Conservation (phyloP, 257 asterid genomes). For the Nicotiana otophora region DNA sequence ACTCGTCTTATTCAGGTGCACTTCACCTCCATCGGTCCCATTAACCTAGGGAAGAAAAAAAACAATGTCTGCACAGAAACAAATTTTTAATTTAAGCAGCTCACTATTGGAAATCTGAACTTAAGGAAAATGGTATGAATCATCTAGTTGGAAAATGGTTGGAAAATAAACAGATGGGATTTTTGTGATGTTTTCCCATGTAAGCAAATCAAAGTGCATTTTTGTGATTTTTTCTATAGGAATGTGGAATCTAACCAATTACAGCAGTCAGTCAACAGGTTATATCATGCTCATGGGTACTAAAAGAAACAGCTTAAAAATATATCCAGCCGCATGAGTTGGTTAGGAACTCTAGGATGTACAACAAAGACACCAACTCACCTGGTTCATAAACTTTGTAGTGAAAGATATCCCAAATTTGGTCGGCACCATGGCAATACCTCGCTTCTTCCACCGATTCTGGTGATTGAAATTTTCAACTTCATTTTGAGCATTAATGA, state of each 20-base stretch:
- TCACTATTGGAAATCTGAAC: neutral
- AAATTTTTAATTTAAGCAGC: neutral
- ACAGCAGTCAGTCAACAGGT: neutral
- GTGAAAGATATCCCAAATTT: constrained; percentile 94
- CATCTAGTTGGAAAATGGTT: neutral
- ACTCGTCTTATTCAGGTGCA: neutral
- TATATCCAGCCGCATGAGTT: neutral
- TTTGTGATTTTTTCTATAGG: neutral
- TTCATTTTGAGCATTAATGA: constrained; percentile 48
- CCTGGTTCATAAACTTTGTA: constrained; percentile 92
- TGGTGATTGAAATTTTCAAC: constrained; percentile 59
- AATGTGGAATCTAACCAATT: neutral
- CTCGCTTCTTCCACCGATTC: constrained; percentile 90
- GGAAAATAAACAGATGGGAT: neutral
- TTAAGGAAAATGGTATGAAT: neutral
- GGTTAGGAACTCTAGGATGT: neutral
- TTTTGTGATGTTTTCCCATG: too few relatives aligned
- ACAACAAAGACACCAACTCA: constrained; percentile 16
- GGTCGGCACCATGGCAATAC: constrained; percentile 78
- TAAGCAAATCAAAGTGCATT: neutral
- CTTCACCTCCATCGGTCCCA: neutral
- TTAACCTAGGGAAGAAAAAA: neutral
- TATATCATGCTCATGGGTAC: neutral
- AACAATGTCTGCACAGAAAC: neutral
- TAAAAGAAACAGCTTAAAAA: neutral